Conservation (phyloP, 2,329 filamentous ascomycete species). For the Colletotrichum navitas region DNA sequence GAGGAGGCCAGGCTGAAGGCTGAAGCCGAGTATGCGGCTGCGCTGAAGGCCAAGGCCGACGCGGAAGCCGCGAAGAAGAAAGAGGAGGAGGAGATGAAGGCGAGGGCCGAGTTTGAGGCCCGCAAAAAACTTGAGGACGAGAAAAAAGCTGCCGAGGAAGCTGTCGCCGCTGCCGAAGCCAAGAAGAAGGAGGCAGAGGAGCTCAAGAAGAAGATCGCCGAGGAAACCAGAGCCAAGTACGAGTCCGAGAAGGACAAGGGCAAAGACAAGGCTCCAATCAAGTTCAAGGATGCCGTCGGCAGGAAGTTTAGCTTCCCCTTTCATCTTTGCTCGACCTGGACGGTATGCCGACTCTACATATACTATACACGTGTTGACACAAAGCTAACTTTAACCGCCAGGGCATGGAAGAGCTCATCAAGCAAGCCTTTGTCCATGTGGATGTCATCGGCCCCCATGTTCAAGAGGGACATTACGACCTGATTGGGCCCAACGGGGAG, state of each 20-base stretch:
- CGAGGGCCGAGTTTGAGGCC: constrained; percentile 52
- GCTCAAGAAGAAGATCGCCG: constrained; percentile 67
- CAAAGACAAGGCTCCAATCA: constrained; percentile 77
- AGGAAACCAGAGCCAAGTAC: constrained; percentile 64
- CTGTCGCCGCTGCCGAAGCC: constrained; percentile 53
- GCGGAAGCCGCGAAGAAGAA: constrained; percentile 51
- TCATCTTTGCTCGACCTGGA: constrained; percentile 86
- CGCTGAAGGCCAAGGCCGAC: constrained; percentile 50
- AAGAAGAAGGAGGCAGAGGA: constrained; percentile 65
- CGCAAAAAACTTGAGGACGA: constrained; percentile 51
- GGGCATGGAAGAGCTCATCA: constrained; percentile 90
- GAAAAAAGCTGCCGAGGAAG: constrained; percentile 46
- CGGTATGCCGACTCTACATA: constrained; percentile 65
- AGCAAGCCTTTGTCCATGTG: constrained; percentile 85
- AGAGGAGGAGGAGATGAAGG: constrained; percentile 50
- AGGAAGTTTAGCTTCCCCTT: constrained; percentile 95
- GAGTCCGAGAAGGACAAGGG: constrained; percentile 63
- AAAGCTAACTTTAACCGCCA: constrained; percentile 53
- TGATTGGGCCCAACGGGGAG: constrained; percentile 82
- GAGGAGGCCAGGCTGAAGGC: constrained; percentile 53
- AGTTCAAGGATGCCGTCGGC: constrained; percentile 91
- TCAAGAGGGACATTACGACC: constrained; percentile 82
- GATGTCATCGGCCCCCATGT: constrained; percentile 83
- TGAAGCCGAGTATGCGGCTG: constrained; percentile 56
- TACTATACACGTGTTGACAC: neutral